A percentile compares a stretch with the other conserved stretches of the same genome.
Evolutionary conservation across 1,284 basidiomycete genomes (phyloP).

Genomic region (Abortiporus biennis): DNA sequence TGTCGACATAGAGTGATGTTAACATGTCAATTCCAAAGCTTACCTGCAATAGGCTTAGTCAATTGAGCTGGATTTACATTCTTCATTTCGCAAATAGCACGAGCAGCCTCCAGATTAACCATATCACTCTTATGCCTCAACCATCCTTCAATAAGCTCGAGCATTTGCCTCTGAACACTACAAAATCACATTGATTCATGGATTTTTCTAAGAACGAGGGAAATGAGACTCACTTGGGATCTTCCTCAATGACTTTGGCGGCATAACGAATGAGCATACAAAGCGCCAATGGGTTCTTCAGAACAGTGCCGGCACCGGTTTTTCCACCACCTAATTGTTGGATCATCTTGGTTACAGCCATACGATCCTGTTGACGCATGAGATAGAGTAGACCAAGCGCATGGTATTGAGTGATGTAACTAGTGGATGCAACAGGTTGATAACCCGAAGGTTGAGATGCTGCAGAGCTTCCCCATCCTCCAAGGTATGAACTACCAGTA

Average conservation of each 20-base stretch:
- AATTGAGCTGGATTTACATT: conserved; percentile 76
- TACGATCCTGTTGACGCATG: conserved; percentile 95
- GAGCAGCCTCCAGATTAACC: conserved; percentile 99
- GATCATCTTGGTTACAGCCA: conserved; percentile 99
- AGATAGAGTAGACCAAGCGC: conserved; percentile 92
- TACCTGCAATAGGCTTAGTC: conserved; percentile 83
- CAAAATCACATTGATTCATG: background rate
- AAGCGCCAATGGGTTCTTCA: conserved; percentile 97
- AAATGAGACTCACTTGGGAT: conserved; percentile 79
- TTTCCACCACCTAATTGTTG: conserved; percentile 93
- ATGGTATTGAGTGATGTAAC: conserved; percentile 96
- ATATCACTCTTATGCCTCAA: conserved; percentile 99
- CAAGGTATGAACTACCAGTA: conserved; percentile 54
- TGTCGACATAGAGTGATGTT: background rate
- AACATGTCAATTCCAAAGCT: conserved; percentile 19
- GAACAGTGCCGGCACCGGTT: conserved; percentile 71
- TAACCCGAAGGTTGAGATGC: conserved; percentile 49
- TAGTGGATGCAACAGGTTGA: conserved; percentile 81
- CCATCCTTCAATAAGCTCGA: conserved; percentile 93
- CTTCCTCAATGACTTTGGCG: conserved; percentile 96
- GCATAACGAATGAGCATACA: conserved; percentile 99
- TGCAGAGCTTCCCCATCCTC: conserved; percentile 60
- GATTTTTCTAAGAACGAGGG: background rate
- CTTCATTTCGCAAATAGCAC: conserved; percentile 96
- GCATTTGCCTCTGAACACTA: conserved; percentile 88